phyloP scores from a whole-genome alignment of 2,329 filamentous ascomycete species.

The Trichoderma sp. region DNA sequence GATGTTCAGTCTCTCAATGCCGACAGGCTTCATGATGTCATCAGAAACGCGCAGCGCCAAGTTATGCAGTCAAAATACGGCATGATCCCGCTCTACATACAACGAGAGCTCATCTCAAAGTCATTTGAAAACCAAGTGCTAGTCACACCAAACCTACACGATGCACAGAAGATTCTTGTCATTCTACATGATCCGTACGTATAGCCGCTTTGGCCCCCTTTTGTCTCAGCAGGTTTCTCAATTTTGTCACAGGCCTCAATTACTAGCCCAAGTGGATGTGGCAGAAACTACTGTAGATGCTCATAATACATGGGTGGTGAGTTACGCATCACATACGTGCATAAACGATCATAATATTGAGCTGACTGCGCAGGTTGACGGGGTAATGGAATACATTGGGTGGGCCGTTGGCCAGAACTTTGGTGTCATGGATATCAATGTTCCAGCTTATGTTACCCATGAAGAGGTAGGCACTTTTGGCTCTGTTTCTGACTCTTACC shows the following conservation, averaged over 20 bases:
- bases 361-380: constrained; percentile 64
- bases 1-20: constrained; percentile 53
- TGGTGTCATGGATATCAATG: constrained; percentile 86
- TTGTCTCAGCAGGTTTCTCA: constrained; percentile 19
- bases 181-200: constrained; percentile 88
- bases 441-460: constrained; percentile 73
- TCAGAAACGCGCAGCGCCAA: constrained; percentile 73
- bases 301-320: constrained; percentile 86
- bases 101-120: constrained; percentile 67
- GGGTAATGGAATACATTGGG: constrained; percentile 74
- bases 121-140: constrained; percentile 86
- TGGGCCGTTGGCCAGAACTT: constrained; percentile 79
- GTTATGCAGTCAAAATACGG: constrained; percentile 67
- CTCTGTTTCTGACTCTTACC: not conserved
- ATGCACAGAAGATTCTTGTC: constrained; percentile 68
- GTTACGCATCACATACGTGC: constrained; percentile 33
- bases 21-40: constrained; percentile 72
- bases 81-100: constrained; percentile 80
- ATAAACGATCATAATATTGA: not conserved
- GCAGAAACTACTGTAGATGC: constrained; percentile 72
- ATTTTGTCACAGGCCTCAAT: constrained; percentile 53
- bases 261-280: constrained; percentile 65
- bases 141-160: constrained; percentile 69
- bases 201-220: not conserved
- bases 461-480: constrained; percentile 48